Conservation (phyloP, 78 protist genomes). For the Polysphondylium violaceum region DNA sequence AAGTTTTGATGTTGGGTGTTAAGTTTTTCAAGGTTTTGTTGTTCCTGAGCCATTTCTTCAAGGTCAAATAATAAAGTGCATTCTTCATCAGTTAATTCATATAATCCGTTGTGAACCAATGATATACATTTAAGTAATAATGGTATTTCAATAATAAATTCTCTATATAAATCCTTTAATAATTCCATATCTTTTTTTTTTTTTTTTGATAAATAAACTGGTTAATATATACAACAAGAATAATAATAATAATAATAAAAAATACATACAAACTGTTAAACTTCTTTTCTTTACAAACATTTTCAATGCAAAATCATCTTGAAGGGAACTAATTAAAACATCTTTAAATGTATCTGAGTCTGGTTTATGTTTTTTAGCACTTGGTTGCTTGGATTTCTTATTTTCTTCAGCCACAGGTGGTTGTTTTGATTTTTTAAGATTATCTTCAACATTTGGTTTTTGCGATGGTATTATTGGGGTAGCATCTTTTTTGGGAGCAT, state of each 20-base stretch:
- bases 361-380: slow-evolving; percentile 33
- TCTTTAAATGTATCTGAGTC: slow-evolving; percentile 39
- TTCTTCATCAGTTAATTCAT: slow-evolving; percentile 65
- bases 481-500: neutral
- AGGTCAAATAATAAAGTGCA: slow-evolving; percentile 46
- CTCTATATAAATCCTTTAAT: slow-evolving; percentile 74
- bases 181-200: slow-evolving; percentile 37
- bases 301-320: slow-evolving; percentile 72
- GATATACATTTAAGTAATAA: slow-evolving; percentile 55
- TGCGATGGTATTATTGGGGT: neutral
- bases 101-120: slow-evolving; percentile 53
- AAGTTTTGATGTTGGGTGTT: slow-evolving; percentile 11
- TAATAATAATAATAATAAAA: neutral
- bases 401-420: too few species aligned
- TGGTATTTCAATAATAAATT: slow-evolving; percentile 72
- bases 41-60: slow-evolving; percentile 75
- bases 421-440: too few species aligned
- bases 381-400: slow-evolving; percentile 50
- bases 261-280: slow-evolving; percentile 42
- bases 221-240: neutral
- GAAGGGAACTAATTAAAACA: slow-evolving; percentile 53
- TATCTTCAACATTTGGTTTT: slow-evolving; percentile 13
- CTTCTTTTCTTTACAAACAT: slow-evolving; percentile 64
- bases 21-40: slow-evolving; percentile 29
- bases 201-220: neutral